These are phyloP conservation scores for Pichia phayaonensis DNA, from an alignment of 805 yeast species.

Conservation along the genomic window DNA sequence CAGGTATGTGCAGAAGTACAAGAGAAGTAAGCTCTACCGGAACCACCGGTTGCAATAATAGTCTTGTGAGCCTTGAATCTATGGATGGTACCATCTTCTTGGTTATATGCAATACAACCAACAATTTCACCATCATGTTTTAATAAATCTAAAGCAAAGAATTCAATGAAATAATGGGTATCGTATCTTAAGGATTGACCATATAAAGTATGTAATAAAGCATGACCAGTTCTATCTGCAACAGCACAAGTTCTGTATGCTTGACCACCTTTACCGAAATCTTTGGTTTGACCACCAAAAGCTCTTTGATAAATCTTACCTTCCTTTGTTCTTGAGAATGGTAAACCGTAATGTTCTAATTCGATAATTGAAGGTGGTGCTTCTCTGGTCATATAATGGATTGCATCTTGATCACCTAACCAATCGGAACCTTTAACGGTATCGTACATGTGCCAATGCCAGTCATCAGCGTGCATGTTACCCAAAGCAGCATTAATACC, in stretches of 20 bases:
- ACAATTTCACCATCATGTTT: constrained; percentile 95
- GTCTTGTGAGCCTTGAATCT: constrained; percentile 97
- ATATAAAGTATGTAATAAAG: constrained; percentile 87
- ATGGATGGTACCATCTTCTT: constrained; percentile 98
- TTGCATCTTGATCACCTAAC: constrained; percentile 99
- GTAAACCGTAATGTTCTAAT: constrained; percentile 97
- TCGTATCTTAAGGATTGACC: constrained; percentile 96
- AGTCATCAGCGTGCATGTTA: constrained; percentile 95
- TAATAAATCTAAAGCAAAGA: constrained; percentile 87
- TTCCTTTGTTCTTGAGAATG: constrained; percentile 93
- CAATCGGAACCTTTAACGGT: constrained; percentile 99
- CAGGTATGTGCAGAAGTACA: constrained; percentile 99
- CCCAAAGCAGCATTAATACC: constrained; percentile 99
- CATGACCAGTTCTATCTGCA: constrained; percentile 99
- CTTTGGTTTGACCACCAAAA: constrained; percentile 95
- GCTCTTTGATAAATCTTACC: constrained; percentile 98
- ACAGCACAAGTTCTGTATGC: constrained; percentile 99
- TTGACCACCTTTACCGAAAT: constrained; percentile 97
- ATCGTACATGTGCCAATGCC: constrained; percentile 99
- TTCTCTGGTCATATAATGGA: constrained; percentile 97
- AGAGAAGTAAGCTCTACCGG: constrained; percentile 96
- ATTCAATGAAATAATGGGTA: constrained; percentile 97
- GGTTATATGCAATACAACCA: constrained; percentile 96
- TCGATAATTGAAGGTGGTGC: constrained; percentile 95
- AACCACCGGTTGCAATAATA: constrained; percentile 97